Percentiles rank a stretch among this genome's conserved stretches.
These are phyloP conservation scores for Pythium vanterpoolii DNA, from an alignment of 352 stramenopile species.

Conservation along the genomic window DNA sequence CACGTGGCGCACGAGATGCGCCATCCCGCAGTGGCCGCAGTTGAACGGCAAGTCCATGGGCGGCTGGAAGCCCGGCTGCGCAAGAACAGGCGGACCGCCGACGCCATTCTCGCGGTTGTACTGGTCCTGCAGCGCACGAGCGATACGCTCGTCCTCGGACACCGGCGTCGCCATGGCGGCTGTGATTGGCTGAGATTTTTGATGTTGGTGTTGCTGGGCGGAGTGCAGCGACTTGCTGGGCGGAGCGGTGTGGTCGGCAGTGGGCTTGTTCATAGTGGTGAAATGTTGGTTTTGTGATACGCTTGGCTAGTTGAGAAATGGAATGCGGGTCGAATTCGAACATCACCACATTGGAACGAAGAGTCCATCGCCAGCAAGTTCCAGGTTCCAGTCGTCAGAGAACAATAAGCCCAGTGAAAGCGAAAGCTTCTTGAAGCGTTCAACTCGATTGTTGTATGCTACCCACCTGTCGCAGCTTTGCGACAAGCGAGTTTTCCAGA, in stretches of 20 bases:
- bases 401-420: too few species aligned
- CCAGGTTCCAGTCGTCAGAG: conserved; percentile 12
- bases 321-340: background rate
- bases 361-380: conserved; percentile 4
- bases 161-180: conserved; percentile 10
- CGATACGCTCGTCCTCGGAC: conserved; percentile 47
- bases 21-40: conserved; percentile 59
- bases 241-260: background rate
- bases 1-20: conserved; percentile 60
- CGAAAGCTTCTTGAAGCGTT: too few species aligned
- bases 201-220: conserved; percentile 16
- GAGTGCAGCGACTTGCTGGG: conserved; percentile 21
- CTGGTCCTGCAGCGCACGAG: conserved; percentile 49
- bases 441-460: conserved; percentile 3
- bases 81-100: conserved; percentile 29
- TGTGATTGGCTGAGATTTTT: too few species aligned
- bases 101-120: conserved; percentile 33
- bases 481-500: background rate
- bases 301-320: background rate
- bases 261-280: conserved; percentile 13
- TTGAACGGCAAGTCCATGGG: conserved; percentile 41
- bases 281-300: background rate
- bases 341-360: background rate
- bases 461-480: background rate
- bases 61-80: conserved; percentile 35